phyloP scores from a whole-genome alignment of 2,329 filamentous ascomycete genomes.

The Calonectria hawksworthii region DNA sequence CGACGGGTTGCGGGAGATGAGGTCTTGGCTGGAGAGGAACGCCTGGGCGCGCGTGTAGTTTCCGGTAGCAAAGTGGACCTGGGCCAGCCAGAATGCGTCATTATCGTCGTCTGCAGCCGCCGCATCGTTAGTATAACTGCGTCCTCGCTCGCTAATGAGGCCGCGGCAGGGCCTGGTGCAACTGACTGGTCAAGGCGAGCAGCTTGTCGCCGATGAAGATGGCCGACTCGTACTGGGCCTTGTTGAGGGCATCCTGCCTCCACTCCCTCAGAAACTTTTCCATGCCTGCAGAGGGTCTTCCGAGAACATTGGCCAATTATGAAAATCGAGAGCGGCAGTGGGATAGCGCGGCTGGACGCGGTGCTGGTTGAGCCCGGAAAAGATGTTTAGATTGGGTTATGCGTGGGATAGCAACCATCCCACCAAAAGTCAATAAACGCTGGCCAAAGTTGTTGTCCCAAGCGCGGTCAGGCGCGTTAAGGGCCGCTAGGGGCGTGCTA shows the following conservation, averaged over 20 bases:
- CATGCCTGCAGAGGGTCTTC: conserved; percentile 67
- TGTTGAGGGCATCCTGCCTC: conserved; percentile 95
- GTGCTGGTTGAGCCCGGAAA: conserved; percentile 7
- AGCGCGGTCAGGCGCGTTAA: conserved; percentile 36
- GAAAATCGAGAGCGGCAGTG: background rate
- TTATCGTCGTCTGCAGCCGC: conserved; percentile 81
- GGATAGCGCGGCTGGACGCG: conserved; percentile 1
- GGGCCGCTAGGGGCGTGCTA: conserved; percentile 31
- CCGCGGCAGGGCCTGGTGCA: conserved; percentile 5
- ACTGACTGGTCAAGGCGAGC: conserved; percentile 89
- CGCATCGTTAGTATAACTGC: conserved; percentile 19
- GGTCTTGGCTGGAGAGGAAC: conserved; percentile 86
- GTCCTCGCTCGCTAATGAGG: background rate
- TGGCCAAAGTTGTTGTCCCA: conserved; percentile 24
- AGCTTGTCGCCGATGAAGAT: conserved; percentile 99
- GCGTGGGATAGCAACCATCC: conserved; percentile 35
- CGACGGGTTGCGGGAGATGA: conserved; percentile 84
- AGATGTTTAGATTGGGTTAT: conserved; percentile 33
- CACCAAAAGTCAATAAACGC: conserved; percentile 42
- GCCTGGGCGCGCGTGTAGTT: conserved; percentile 94
- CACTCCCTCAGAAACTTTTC: conserved; percentile 94
- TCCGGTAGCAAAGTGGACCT: conserved; percentile 95
- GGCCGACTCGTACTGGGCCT: conserved; percentile 95
- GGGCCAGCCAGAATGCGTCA: conserved; percentile 98
- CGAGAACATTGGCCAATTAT: conserved; percentile 14